Evolutionary conservation across 2,329 filamentous ascomycete species (phyloP), one percentile per base, ranked within the genome.

Genomic region (Fusarium mexicanum): DNA sequence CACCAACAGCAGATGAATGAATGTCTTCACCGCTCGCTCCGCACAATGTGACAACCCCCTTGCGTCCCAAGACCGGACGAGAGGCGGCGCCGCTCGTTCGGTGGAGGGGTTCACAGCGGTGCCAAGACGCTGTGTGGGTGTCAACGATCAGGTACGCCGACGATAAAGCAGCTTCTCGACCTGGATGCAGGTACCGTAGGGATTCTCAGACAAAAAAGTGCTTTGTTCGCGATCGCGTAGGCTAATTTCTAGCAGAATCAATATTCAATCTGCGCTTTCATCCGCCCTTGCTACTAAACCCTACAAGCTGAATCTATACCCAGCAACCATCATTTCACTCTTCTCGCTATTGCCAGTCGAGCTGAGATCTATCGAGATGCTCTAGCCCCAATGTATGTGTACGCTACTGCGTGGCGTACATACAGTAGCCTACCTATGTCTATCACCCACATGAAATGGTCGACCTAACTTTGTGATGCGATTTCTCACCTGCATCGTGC

Each of bases 401-500:
- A 50, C 67, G 57, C 71, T 69, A 74, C 71, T 53, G 58, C 62
- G 61, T 48, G 71, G 61, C 71, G 71, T 55, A 46, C 44, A 47
- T 47, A 48, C 26, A 31, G 22, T n/a, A 43, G 40, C 13, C 40
- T 43, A 31, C 33, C n/a, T 41, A 48, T 68, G 48, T 40, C 53
- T 47, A 71, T 71, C 67, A 74, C 72, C 31, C 71, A 72, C 69
- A 71, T 71, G 59, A 69, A 51, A 53, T 62, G 31, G 44, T 11
- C n/a, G 41, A 46, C 58, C 59, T 48, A 55, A 46, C 57, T 63
- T 69, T 62, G 61, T 67, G 67, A 71, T 62, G 57, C 54, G 57
- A 54, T 63, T 58, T 40, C 71, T 71, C 60, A 74, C 72, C 67
- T 74, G 71, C 67, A 73, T 74, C 54, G 41, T 72, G 69, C 69